Percentiles rank a stretch among this genome's conserved stretches.
Conservation (phyloP, 192 early-diverging fungal genomes). For the Gorgonomyces haynaldii region DNA sequence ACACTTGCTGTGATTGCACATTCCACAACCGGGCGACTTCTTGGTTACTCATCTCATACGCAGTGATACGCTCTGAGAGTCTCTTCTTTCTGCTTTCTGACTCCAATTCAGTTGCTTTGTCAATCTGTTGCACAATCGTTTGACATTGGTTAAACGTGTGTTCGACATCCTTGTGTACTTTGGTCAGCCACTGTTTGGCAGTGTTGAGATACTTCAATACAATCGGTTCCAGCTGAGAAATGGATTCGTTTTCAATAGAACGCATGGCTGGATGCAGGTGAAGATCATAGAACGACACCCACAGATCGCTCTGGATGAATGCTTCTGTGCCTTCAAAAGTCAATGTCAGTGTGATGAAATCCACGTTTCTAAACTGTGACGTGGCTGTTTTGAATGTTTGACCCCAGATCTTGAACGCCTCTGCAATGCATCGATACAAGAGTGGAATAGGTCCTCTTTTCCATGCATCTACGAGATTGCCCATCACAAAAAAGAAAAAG, state of each 20-base stretch:
- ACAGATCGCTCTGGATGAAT: neutral
- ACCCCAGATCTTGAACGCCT: neutral
- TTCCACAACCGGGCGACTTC: slow-evolving; percentile 11
- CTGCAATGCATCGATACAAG: neutral
- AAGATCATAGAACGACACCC: slow-evolving; percentile 11
- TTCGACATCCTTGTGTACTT: neutral
- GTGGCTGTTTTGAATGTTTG: neutral
- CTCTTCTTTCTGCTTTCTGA: slow-evolving; percentile 2
- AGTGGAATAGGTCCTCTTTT: neutral
- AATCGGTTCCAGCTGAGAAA: slow-evolving; percentile 12
- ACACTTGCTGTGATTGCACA: slow-evolving; percentile 15
- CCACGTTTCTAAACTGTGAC: neutral
- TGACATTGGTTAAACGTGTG: neutral
- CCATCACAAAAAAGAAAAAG: neutral
- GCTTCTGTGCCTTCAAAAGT: neutral
- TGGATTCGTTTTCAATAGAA: slow-evolving; percentile 20
- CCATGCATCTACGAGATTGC: neutral
- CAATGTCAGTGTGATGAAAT: neutral
- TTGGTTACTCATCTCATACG: slow-evolving; percentile 16
- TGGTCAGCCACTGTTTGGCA: neutral
- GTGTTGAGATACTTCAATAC: slow-evolving; percentile 11
- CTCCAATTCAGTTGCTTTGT: neutral
- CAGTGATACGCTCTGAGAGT: slow-evolving; percentile 6
- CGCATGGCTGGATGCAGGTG: slow-evolving; percentile 23
- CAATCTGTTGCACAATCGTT: neutral